Evolutionary conservation across 169 alveolate genomes (phyloP), one percentile per base, ranked within the genome.

Genomic region (Prorocentrum cordatum): DNA sequence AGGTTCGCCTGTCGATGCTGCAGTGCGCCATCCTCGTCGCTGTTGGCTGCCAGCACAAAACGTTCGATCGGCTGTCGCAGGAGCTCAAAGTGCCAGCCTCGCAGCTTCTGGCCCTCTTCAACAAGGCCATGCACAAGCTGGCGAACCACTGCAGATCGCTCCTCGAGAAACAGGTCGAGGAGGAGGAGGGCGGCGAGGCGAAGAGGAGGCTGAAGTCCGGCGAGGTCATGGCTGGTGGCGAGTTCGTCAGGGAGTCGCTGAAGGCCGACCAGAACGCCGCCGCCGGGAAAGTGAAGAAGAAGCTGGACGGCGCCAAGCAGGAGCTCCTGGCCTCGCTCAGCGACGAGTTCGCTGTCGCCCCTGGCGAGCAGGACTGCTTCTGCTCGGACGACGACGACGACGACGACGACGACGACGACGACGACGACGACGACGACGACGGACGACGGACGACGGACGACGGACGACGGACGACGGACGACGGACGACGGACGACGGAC

Each of bases 81-180:
- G 94, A 93, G 72, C 87, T 91, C 71, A 62, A 59, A 26, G 91
- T 89, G 14, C 94, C 94, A 0, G 85, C 83, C 1, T 84, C 91
- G 29, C 94, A 93, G 90, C 71, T 85, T 39, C 66, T 91, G 68
- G 94, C 94, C 5, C 88, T 93, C 58, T 85, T 93, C 72, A 93
- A 91, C 92, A 93, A 93, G 83, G 90, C 80, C n/a, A 80, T 80
- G 90, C 90, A 80, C 90, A 80, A 80, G 64, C 59, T 80, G 47
- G 45, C 90, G 16, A 62, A 61, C 38, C 90, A 80, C 20, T 80
- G 90, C 68, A 66, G 50, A 27, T 27, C 79, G 66, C 58, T 80
- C 32, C 58, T 80, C 50, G 90, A 80, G 54, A 77, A 20, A 31
- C 87, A 77, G 36, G 87, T 77, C 42, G 75, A 66, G 75, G 75